phyloP scores from a whole-genome alignment of 2,329 filamentous ascomycete species.

The Sporothrix humicola region DNA sequence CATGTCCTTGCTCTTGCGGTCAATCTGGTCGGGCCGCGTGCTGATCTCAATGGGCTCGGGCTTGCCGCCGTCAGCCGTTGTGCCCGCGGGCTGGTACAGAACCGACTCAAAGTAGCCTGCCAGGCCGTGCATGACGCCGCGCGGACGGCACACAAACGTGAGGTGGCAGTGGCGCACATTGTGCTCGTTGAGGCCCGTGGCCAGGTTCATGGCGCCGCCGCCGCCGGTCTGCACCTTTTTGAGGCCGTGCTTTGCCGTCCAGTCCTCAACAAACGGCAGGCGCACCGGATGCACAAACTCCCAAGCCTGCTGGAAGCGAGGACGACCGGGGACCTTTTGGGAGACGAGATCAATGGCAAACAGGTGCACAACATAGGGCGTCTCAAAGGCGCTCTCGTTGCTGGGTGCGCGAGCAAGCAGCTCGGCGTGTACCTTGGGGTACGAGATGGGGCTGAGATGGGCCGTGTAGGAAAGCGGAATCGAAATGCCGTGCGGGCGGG shows the following conservation, averaged over 20 bases:
- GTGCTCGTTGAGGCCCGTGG: constrained; percentile 86
- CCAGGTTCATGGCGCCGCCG: constrained; percentile 74
- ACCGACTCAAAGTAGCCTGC: constrained; percentile 96
- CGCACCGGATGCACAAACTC: constrained; percentile 79
- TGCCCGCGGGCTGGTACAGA: constrained; percentile 68
- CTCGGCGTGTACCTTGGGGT: constrained; percentile 84
- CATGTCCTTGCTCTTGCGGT: constrained; percentile 94
- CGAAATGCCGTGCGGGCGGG: constrained; percentile 79
- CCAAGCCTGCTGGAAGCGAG: constrained; percentile 77
- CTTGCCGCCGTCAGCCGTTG: constrained; percentile 41
- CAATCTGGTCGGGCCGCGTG: constrained; percentile 90
- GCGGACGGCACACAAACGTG: constrained; percentile 76
- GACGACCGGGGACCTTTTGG: constrained; percentile 61
- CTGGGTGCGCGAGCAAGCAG: constrained; percentile 66
- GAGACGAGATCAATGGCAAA: constrained; percentile 88
- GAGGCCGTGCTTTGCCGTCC: constrained; percentile 55
- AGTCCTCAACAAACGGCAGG: constrained; percentile 44
- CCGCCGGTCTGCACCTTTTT: constrained; percentile 67
- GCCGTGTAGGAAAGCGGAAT: constrained; percentile 94
- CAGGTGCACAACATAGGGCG: constrained; percentile 92
- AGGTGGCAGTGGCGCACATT: constrained; percentile 81
- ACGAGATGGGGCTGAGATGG: constrained; percentile 88
- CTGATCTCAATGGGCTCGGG: constrained; percentile 78
- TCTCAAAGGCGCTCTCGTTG: constrained; percentile 79
- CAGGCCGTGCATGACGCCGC: constrained; percentile 87